Conservation (phyloP, 192 early-diverging fungal genomes). For the Thamnidium elegans region DNA sequence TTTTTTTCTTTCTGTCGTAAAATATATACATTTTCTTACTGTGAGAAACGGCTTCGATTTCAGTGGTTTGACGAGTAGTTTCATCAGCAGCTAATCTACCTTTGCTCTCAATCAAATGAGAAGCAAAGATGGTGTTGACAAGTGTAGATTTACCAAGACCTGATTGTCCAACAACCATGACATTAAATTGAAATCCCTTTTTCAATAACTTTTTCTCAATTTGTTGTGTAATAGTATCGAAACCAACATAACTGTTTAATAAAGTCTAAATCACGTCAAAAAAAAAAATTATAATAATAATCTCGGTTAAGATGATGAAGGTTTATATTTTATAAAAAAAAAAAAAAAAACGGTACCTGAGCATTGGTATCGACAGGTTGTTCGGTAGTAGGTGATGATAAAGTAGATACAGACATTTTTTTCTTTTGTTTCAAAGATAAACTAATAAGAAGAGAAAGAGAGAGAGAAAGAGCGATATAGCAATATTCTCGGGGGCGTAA, state of each 20-base stretch:
- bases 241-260: conserved; percentile 93
- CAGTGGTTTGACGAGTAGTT: conserved; percentile 88
- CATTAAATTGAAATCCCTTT: conserved; percentile 95
- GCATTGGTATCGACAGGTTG: too few species aligned
- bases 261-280: conserved; percentile 46
- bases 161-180: conserved; percentile 96
- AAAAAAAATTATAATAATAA: neutral
- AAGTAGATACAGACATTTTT: too few species aligned
- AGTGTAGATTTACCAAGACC: conserved; percentile 97
- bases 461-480: too few species aligned
- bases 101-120: conserved; percentile 92
- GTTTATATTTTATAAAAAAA: too few species aligned
- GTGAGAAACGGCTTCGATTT: conserved; percentile 91
- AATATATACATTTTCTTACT: conserved; percentile 38
- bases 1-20: neutral
- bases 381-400: too few species aligned
- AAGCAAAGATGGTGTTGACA: conserved; percentile 96
- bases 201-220: conserved; percentile 97
- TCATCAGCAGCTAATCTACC: conserved; percentile 78
- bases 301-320: too few species aligned
- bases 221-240: conserved; percentile 94
- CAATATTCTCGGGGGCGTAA: too few species aligned
- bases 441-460: too few species aligned
- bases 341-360: too few species aligned
- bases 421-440: too few species aligned